Conservation (phyloP, 352 stramenopile genomes). For the Achlya hypogyna region DNA sequence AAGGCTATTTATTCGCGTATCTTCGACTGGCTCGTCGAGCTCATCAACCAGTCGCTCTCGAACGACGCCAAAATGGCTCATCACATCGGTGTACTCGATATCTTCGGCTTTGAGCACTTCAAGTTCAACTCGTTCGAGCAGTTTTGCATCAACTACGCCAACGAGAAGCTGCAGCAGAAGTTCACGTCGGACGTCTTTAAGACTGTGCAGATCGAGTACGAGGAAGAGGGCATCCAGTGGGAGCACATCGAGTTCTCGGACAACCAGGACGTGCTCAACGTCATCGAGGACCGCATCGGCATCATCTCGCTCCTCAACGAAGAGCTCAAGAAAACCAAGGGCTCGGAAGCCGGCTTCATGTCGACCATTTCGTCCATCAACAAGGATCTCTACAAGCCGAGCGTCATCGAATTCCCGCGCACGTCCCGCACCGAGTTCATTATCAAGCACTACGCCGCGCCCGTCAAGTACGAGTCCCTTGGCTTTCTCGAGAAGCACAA, state of each 20-base stretch:
- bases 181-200: constrained; percentile 88
- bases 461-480: constrained; percentile 88
- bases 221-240: constrained; percentile 88
- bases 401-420: constrained; percentile 76
- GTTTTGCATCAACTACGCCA: constrained; percentile 79
- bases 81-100: constrained; percentile 95
- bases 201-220: constrained; percentile 83
- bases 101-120: constrained; percentile 99
- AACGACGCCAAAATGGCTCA: constrained; percentile 74
- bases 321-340: constrained; percentile 70
- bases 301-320: constrained; percentile 87
- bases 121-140: constrained; percentile 88
- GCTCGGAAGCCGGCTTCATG: constrained; percentile 77
- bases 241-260: constrained; percentile 89
- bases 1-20: constrained; percentile 92
- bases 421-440: constrained; percentile 87
- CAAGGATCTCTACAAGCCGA: constrained; percentile 69
- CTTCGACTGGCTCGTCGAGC: constrained; percentile 87
- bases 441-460: constrained; percentile 92
- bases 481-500: constrained; percentile 97
- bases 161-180: constrained; percentile 81
- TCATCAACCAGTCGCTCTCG: constrained; percentile 87
- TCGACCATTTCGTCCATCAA: constrained; percentile 74
- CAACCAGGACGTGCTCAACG: constrained; percentile 79
- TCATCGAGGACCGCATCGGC: constrained; percentile 82